Conservation (phyloP, 129 eudicot species). For the Centaurea solstitialis region DNA sequence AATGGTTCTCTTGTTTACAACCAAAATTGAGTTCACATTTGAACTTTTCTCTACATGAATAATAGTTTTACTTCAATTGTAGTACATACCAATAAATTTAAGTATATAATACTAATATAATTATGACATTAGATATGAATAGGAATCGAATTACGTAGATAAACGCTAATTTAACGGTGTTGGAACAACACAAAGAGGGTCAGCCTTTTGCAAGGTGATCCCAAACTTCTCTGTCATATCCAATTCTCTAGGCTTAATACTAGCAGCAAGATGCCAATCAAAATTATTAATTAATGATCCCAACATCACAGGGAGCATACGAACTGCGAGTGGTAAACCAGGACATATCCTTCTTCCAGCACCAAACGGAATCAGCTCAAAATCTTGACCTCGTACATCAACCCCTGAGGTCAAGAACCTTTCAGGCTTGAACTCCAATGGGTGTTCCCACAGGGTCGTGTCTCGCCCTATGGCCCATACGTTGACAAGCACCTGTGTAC, state of each 20-base stretch:
- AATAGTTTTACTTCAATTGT: too few species aligned
- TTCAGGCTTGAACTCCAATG: slow-evolving; percentile 25
- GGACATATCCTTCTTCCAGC: slow-evolving; percentile 41
- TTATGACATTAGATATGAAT: too few species aligned
- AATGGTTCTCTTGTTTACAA: too few species aligned
- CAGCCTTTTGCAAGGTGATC: slow-evolving; percentile 27
- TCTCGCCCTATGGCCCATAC: slow-evolving; percentile 37
- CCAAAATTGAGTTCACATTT: too few species aligned
- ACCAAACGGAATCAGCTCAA: slow-evolving; percentile 37
- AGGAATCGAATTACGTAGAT: not conserved
- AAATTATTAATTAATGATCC: slow-evolving; percentile 35
- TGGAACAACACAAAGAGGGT: slow-evolving; percentile 24
- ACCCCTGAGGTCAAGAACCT: slow-evolving; percentile 14
- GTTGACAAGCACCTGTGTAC: slow-evolving; percentile 37
- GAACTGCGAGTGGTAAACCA: slow-evolving; percentile 35
- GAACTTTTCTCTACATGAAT: too few species aligned
- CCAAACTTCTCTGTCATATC: slow-evolving; percentile 25
- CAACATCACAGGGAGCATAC: slow-evolving; percentile 30
- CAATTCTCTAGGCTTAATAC: not conserved
- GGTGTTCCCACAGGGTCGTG: slow-evolving; percentile 14
- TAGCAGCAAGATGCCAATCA: slow-evolving; percentile 14
- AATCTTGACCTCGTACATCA: slow-evolving; percentile 28
- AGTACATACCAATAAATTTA: too few species aligned
- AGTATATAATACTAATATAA: too few species aligned
- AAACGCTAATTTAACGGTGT: not conserved